Percentiles rank a stretch among this genome's conserved stretches.
These are phyloP conservation scores for Fusarium chlamydosporum DNA, from an alignment of 2,329 filamentous ascomycete species.

Conservation along the genomic window DNA sequence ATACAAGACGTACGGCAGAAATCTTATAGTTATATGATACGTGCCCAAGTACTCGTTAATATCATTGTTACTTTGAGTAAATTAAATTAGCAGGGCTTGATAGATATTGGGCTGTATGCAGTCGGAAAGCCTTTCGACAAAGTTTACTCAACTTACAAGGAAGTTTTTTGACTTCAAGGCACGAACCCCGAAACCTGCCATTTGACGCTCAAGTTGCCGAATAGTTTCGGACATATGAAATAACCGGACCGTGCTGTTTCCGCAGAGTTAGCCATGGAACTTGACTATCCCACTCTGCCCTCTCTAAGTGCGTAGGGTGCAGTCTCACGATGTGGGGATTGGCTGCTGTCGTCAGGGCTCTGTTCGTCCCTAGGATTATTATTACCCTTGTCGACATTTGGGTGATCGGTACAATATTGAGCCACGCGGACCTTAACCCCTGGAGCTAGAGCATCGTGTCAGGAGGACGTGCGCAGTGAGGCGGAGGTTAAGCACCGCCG, in stretches of 20 bases:
- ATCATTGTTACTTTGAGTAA: neutral
- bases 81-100: neutral
- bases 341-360: conserved; percentile 12
- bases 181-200: neutral
- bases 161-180: neutral
- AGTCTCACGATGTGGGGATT: conserved; percentile 26
- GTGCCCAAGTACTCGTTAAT: neutral
- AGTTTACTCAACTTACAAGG: neutral
- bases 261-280: neutral
- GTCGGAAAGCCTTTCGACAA: neutral
- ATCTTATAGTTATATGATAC: neutral
- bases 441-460: conserved; percentile 36
- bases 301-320: conserved; percentile 17
- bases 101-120: neutral
- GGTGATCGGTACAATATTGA: conserved; percentile 33
- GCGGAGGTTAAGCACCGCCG: conserved; percentile 14
- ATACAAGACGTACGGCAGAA: neutral
- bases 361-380: conserved; percentile 16
- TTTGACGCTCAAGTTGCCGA: neutral
- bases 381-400: conserved; percentile 22
- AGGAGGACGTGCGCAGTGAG: conserved; percentile 26
- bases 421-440: conserved; percentile 38
- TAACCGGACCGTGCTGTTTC: conserved; percentile 6
- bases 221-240: neutral
- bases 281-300: conserved; percentile 7